These are phyloP conservation scores for Entophlyctis luteolus DNA, from an alignment of 192 early-diverging fungal genomes.

Conservation along the genomic window DNA sequence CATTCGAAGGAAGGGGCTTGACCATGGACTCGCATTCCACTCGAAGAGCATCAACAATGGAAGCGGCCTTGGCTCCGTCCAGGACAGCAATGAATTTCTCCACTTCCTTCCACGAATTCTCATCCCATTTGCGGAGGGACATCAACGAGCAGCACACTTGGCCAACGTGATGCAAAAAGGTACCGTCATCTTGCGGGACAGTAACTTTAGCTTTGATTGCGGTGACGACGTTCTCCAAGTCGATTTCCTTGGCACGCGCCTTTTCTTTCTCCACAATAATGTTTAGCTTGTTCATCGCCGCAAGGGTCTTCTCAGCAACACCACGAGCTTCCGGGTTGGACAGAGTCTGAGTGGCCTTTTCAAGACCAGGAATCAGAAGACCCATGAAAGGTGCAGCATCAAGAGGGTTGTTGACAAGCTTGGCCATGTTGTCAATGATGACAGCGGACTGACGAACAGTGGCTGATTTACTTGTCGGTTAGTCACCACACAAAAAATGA, in stretches of 20 bases:
- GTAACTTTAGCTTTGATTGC: conserved; percentile 48
- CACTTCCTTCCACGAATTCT: conserved; percentile 62
- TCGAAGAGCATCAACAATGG: conserved; percentile 24
- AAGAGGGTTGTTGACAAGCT: conserved; percentile 77
- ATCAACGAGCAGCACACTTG: conserved; percentile 58
- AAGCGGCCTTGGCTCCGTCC: conserved; percentile 34
- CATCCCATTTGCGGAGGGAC: conserved; percentile 60
- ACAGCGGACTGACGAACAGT: conserved; percentile 72
- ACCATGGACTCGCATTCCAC: conserved; percentile 26
- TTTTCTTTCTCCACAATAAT: conserved; percentile 32
- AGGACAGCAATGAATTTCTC: conserved; percentile 52
- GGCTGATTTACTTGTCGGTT: conserved; percentile 28
- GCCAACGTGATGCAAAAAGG: conserved; percentile 54
- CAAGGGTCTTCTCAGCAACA: conserved; percentile 68
- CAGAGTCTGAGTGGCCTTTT: conserved; percentile 69
- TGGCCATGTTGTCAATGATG: conserved; percentile 90
- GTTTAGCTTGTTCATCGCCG: conserved; percentile 42
- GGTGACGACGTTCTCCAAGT: conserved; percentile 40
- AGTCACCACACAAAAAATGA: not conserved
- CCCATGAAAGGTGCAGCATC: conserved; percentile 78
- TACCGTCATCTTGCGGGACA: conserved; percentile 39
- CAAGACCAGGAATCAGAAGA: conserved; percentile 69
- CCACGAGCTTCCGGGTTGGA: conserved; percentile 74
- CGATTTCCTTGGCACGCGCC: conserved; percentile 31
- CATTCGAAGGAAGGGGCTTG: conserved; percentile 44